These are phyloP conservation scores for Mucor velutinosus DNA, from an alignment of 371 early-diverging fungal genomes.

Conservation along the genomic window DNA sequence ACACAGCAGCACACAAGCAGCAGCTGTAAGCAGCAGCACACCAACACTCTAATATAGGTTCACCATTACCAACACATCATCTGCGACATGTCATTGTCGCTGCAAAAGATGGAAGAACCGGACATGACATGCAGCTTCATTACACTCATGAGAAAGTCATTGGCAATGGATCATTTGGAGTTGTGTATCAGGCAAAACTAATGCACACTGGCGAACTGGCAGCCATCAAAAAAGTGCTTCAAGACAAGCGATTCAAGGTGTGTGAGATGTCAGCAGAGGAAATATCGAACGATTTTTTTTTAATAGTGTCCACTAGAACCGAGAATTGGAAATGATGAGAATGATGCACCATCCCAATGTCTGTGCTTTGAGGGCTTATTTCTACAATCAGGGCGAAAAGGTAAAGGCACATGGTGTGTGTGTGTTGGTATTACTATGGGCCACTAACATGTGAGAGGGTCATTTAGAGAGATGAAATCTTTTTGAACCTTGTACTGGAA, in stretches of 20 bases:
- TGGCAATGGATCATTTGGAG: slow-evolving; percentile 96
- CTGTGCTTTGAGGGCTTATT: slow-evolving; percentile 72
- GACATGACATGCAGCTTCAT: slow-evolving; percentile 79
- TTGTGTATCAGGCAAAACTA: slow-evolving; percentile 93
- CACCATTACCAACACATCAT: slow-evolving; percentile 13
- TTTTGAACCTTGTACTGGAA: slow-evolving; percentile 81
- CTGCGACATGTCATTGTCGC: slow-evolving; percentile 44
- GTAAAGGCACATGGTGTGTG: slow-evolving; percentile 5
- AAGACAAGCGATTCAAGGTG: slow-evolving; percentile 95
- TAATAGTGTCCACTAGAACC: slow-evolving; percentile 54
- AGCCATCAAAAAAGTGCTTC: slow-evolving; percentile 95
- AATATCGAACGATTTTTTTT: neutral
- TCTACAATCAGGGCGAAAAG: slow-evolving; percentile 71
- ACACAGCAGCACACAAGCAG: neutral
- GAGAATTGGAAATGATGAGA: slow-evolving; percentile 87
- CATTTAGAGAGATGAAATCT: slow-evolving; percentile 69
- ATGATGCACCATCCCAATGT: slow-evolving; percentile 80
- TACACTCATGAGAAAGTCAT: slow-evolving; percentile 89
- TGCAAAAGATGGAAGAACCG: slow-evolving; percentile 87
- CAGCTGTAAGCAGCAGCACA: neutral
- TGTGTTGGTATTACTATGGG: neutral
- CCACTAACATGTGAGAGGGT: neutral
- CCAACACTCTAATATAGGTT: neutral
- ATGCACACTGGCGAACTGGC: slow-evolving; percentile 73
- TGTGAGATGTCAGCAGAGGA: neutral